Percentiles rank a stretch among this genome's conserved stretches.
Evolutionary conservation across 2,329 filamentous ascomycete genomes (phyloP).

Genomic region (Sporothrix phasma): DNA sequence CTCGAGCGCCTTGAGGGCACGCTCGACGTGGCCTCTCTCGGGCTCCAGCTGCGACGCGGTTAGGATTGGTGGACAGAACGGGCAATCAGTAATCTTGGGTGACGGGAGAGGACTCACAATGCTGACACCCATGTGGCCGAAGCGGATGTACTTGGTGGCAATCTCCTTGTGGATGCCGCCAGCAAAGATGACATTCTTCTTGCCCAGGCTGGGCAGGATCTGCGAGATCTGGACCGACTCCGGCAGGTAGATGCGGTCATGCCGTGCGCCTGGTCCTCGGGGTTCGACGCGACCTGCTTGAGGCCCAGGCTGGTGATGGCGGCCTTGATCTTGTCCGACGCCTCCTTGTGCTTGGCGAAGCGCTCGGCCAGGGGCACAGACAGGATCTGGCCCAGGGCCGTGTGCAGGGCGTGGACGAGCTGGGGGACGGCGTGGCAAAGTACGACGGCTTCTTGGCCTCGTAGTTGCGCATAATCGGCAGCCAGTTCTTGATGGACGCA

Average conservation of each 20-base stretch:
- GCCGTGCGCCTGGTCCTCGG: conserved; percentile 86
- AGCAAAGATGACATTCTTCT: conserved; percentile 87
- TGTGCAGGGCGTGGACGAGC: conserved; percentile 86
- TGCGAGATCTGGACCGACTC: conserved; percentile 72
- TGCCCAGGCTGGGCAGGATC: conserved; percentile 71
- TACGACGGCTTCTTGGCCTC: conserved; percentile 96
- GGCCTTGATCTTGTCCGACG: conserved; percentile 79
- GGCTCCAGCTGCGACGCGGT: conserved; percentile 51
- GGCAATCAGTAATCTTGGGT: no score
- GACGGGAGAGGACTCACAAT: conserved; percentile 47
- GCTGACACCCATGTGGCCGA: conserved; percentile 96
- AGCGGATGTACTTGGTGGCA: conserved; percentile 83
- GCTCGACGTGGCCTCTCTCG: conserved; percentile 69
- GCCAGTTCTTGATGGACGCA: conserved; percentile 94
- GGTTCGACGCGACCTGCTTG: conserved; percentile 73
- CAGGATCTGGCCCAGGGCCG: conserved; percentile 75
- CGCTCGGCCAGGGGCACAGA: conserved; percentile 69
- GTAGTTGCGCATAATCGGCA: conserved; percentile 98
- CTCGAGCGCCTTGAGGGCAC: conserved; percentile 69
- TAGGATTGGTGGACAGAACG: conserved; percentile 8
- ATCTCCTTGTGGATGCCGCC: conserved; percentile 95
- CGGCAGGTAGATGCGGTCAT: conserved; percentile 96
- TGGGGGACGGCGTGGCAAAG: conserved; percentile 93
- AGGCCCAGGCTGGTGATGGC: conserved; percentile 71
- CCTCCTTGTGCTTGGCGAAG: conserved; percentile 69